Evolutionary conservation across 805 yeast genomes (phyloP).

Genomic region (Teunomyces atbi): DNA sequence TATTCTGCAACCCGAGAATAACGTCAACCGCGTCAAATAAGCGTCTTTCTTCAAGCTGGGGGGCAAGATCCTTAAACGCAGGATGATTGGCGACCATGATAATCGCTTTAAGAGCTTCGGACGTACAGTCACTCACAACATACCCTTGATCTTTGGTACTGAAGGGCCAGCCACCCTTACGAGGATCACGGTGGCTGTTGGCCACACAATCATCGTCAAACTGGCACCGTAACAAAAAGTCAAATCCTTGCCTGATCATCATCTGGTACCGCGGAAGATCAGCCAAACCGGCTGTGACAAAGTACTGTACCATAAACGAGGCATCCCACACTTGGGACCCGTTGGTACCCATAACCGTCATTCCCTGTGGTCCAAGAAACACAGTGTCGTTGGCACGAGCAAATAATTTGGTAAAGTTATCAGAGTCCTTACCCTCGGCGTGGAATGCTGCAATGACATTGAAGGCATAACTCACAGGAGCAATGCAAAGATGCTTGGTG

Average conservation of each 20-base stretch:
- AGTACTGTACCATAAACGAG: conserved; percentile 85
- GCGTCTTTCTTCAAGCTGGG: conserved; percentile 52
- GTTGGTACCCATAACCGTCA: conserved; percentile 94
- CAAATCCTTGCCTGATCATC: conserved; percentile 61
- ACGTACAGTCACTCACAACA: conserved; percentile 95
- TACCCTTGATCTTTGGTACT: conserved; percentile 95
- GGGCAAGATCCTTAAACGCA: conserved; percentile 44
- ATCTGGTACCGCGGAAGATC: conserved; percentile 63
- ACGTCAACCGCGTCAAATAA: conserved; percentile 74
- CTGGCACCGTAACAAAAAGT: conserved; percentile 77
- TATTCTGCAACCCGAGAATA: conserved; percentile 72
- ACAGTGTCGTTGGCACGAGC: conserved; percentile 70
- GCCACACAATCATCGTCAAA: conserved; percentile 75
- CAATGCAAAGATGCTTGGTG: conserved; percentile 81
- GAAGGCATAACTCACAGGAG: conserved; percentile 90
- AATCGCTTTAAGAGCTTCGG: conserved; percentile 91
- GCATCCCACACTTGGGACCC: conserved; percentile 98
- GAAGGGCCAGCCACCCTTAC: conserved; percentile 95
- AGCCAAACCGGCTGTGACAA: conserved; percentile 75
- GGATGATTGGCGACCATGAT: conserved; percentile 80
- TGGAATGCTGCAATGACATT: conserved; percentile 67
- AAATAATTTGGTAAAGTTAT: conserved; percentile 52
- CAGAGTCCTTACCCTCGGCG: conserved; percentile 70
- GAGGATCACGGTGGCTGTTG: conserved; percentile 77
- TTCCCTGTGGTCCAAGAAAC: conserved; percentile 86